Evolutionary conservation across 108 stramenopile species (phyloP), one percentile per base, ranked within the genome.

Genomic region (Cyclotella atomus): DNA sequence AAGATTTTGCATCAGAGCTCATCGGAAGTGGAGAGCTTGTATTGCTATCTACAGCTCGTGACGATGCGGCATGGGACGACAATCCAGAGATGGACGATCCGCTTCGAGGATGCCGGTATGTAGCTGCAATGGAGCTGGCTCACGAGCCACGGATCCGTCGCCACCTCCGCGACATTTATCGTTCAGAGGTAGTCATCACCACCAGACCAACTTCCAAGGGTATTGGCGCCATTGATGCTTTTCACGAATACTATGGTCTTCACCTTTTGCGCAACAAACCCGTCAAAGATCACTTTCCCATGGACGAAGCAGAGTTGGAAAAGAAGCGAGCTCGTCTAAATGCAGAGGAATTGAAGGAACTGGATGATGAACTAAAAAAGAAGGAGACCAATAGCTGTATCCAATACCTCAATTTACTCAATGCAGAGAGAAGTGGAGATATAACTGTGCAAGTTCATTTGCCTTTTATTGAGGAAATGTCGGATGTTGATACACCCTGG

Each of bases 81-180:
- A 71, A 72, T 23, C 60, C 72, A 19, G 89, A 87, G 41, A 54
- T 84, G 60, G 59, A 76, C 14, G 91, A 92, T 68, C 89, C 92
- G 27, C 77, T 95, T 15, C 81, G 88, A 28, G 91, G 88, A 15
- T 92, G 93, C 59, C 83, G 92, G 27, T 96, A 91, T 66, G 91
- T 96, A 34, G 91, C 91, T 27, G 95, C 95, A 12, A 89, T 93
- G 86, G 95, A 96, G 79, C 61, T 96, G 25, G 91, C 95, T 10
- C 80, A 88, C 56, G 95, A 96, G 78, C 95, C 95, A 10, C 81
- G 95, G 19, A 78, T 96, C n/a, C 88, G 92, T 29, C 75, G 79
- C 35, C 64, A 72, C 47, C 68, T 96, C 28, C 81, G 95, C 29
- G 68, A 78, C 7, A 87, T 96, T 45, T 96, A 88, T 62, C 81